Base-by-base conservation (phyloP, 768 basidiomycete genomes). In the Lactifluus pinguis region DNA sequence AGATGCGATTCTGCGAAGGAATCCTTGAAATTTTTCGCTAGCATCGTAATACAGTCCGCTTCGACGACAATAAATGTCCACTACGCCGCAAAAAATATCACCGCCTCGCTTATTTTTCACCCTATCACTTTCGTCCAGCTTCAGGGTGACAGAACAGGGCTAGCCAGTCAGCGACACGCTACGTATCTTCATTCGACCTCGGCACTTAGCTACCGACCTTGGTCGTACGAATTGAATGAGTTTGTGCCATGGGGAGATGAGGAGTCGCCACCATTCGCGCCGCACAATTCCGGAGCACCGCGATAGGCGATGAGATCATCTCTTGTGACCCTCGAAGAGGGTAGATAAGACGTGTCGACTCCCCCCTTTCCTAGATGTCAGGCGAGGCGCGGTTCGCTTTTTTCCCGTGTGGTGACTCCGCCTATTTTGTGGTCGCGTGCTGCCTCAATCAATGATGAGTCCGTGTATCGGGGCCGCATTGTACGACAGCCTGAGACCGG, bases 381-480 rank as follows among this genome's bases (percentile, higher is more conserved):
- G n/a, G n/a, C n/a, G n/a, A n/a, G n/a, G n/a, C n/a, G n/a, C n/a
- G n/a, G n/a, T 25, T 25, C 2, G 25, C 25, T 25, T 25, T 25
- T 25, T 25, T 25, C 25, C 25, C 25, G 25, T 25, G 25, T 25
- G 25, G 25, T 25, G 25, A 25, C 25, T 1, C 25, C 2, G 25
- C 25, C 25, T 25, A 34, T 34, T 34, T 34, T 34, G 32, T 34
- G 25, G 25, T 25, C 69, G 77, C 55, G 68, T 79, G 57, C 66
- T 76, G 44, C 68, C 72, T 32, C 63, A 61, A 4, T 74, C 14
- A 15, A 69, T 73, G 25, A 25, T 4, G 81, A 84, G 53, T 87
- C 85, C 13, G 80, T 80, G 2, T 83, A 83, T 65, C 79, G 84
- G 39, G 86, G 87, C 3, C 72, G 71, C 52, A 85, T 84, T 79